A percentile compares a stretch with the other conserved stretches of the same genome.
phyloP scores from a whole-genome alignment of 768 basidiomycete genomes.

The Boletus pseudo-olivaceus region DNA sequence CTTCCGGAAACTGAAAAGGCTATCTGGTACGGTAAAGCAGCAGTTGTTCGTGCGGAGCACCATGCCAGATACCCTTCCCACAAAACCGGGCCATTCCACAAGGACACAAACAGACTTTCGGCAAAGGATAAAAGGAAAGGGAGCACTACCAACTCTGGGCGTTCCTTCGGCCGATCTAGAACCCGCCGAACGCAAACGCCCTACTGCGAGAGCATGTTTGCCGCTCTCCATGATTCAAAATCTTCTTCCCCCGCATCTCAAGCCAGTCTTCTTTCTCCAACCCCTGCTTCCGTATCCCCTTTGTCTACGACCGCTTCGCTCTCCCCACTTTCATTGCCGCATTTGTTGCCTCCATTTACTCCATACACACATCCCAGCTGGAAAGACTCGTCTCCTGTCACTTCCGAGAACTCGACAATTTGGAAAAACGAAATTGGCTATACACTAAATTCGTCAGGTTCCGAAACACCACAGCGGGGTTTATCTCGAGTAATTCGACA shows the following conservation, averaged over 20 bases:
- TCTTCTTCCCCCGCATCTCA: slow-evolving; percentile 3
- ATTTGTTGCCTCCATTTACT: slow-evolving; percentile 15
- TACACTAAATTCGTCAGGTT: slow-evolving; percentile 22
- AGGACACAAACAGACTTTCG: slow-evolving; percentile 9
- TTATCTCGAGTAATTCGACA: slow-evolving; percentile 23
- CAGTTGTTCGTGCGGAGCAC: slow-evolving; percentile 26
- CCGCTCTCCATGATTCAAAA: slow-evolving; percentile 2
- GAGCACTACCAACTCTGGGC: slow-evolving; percentile 33
- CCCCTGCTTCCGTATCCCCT: background rate
- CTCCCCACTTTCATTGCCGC: slow-evolving; percentile 15
- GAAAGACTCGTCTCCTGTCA: background rate
- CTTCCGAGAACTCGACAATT: slow-evolving; percentile 15
- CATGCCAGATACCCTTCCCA: slow-evolving; percentile 27
- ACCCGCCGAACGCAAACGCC: slow-evolving; percentile 24
- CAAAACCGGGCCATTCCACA: slow-evolving; percentile 28
- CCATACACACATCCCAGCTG: slow-evolving; percentile 1
- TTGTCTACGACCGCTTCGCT: slow-evolving; percentile 5
- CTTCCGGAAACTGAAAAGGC: slow-evolving; percentile 34
- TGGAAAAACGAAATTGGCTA: slow-evolving; percentile 6
- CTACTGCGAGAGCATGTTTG: slow-evolving; percentile 16
- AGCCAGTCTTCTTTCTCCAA: background rate
- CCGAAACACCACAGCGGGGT: slow-evolving; percentile 18
- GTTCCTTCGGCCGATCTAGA: slow-evolving; percentile 33
- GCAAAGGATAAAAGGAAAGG: slow-evolving; percentile 31
- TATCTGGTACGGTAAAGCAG: slow-evolving; percentile 35